These are phyloP conservation scores for Anthracocystis walkeri DNA, from an alignment of 1,284 basidiomycete species.

Conservation along the genomic window DNA sequence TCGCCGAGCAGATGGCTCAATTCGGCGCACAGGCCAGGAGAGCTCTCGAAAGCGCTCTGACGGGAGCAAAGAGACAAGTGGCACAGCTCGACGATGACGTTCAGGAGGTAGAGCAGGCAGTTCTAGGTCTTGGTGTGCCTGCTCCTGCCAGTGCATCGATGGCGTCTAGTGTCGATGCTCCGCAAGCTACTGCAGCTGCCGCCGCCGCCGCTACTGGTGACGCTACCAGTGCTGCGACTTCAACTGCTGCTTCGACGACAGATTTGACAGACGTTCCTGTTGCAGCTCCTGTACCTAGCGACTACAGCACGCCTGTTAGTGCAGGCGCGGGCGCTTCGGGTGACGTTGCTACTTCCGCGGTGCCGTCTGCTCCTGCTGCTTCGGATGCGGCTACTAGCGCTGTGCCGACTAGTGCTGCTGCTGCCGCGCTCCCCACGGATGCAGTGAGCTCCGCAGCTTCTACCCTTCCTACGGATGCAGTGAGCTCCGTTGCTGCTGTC, in stretches of 20 bases:
- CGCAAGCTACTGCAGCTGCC: neutral
- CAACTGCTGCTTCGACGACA: conserved; percentile 8
- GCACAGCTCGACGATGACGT: conserved; percentile 4
- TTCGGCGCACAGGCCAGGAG: conserved; percentile 18
- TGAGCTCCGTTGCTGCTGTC: neutral
- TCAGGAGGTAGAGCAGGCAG: conserved; percentile 2
- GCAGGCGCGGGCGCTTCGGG: conserved; percentile 2
- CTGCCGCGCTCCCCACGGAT: conserved; percentile 2
- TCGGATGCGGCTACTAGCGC: neutral
- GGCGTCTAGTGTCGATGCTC: neutral
- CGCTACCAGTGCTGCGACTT: neutral
- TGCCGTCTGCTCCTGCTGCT: conserved; percentile 10
- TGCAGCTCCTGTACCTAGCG: conserved; percentile 32
- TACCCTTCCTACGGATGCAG: neutral
- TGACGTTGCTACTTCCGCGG: conserved; percentile 5
- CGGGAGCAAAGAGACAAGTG: conserved; percentile 9
- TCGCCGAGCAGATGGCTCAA: conserved; percentile 32
- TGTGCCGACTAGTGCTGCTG: neutral
- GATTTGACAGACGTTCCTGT: conserved; percentile 19
- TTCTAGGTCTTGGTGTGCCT: conserved; percentile 13
- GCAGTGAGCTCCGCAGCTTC: neutral
- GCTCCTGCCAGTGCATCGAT: conserved; percentile 11
- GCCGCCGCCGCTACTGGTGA: neutral
- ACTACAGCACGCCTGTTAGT: conserved; percentile 23
- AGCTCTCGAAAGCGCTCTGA: conserved; percentile 11